Evolutionary conservation across 179 eudicot species (phyloP).

Genomic region (Nepenthes alata): DNA sequence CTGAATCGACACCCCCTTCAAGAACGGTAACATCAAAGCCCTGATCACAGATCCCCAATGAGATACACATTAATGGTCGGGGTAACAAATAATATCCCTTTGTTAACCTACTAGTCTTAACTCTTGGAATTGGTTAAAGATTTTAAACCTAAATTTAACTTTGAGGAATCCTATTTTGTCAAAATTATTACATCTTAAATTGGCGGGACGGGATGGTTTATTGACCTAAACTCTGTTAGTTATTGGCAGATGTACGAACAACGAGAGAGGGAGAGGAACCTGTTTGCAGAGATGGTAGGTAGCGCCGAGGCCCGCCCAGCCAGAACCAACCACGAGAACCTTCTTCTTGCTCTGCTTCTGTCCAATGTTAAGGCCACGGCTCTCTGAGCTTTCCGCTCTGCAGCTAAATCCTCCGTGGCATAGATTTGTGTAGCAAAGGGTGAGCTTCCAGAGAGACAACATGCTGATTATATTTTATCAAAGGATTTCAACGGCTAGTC

Average conservation of each 20-base stretch:
- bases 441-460: slow-evolving; percentile 31
- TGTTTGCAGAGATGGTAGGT: slow-evolving; percentile 53
- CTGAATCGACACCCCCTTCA: slow-evolving; percentile 48
- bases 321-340: slow-evolving; percentile 58
- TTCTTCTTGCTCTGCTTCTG: slow-evolving; percentile 28
- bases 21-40: slow-evolving; percentile 63
- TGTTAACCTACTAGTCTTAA: no score
- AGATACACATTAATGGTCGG: no score
- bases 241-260: neutral
- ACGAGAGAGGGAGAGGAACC: slow-evolving; percentile 18
- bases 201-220: no score
- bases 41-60: slow-evolving; percentile 16
- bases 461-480: slow-evolving; percentile 5
- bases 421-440: slow-evolving; percentile 15
- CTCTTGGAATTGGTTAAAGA: no score
- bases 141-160: no score
- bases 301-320: slow-evolving; percentile 73
- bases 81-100: no score
- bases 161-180: no score
- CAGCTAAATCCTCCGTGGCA: slow-evolving; percentile 17
- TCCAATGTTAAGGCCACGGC: slow-evolving; percentile 1
- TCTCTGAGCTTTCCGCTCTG: slow-evolving; percentile 33
- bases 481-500: no score
- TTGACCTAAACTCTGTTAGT: no score
- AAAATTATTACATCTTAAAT: no score